phyloP scores from a whole-genome alignment of 305 asterid genomes.

The Coffea humblotiana region DNA sequence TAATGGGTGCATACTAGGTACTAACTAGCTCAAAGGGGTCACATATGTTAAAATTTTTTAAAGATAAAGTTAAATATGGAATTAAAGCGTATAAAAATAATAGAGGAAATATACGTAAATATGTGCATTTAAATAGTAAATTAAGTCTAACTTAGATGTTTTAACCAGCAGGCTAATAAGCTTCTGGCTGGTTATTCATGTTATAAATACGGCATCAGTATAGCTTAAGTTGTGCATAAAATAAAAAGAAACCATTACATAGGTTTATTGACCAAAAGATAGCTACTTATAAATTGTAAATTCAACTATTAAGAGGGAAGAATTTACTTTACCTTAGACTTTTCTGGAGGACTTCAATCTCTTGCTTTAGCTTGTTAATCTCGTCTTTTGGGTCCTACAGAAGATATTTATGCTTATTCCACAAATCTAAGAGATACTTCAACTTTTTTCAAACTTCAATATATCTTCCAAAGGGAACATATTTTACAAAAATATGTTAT shows the following conservation, averaged over 20 bases:
- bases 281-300: not conserved
- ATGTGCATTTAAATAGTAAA: too few relatives aligned
- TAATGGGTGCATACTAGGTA: too few relatives aligned
- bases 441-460: not conserved
- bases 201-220: not conserved
- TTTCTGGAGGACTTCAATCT: constrained; percentile 78
- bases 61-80: too few relatives aligned
- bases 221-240: not conserved
- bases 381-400: constrained; percentile 72
- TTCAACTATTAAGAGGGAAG: not conserved
- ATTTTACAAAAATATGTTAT: not conserved
- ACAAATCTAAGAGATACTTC: not conserved
- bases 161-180: too few relatives aligned
- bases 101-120: too few relatives aligned
- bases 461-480: not conserved
- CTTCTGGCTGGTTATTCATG: too few relatives aligned
- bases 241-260: not conserved
- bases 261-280: not conserved
- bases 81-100: too few relatives aligned
- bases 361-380: constrained; percentile 71
- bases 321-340: constrained; percentile 54
- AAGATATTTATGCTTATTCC: not conserved
- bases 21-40: too few relatives aligned
- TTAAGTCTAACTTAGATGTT: too few relatives aligned
- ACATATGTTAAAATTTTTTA: too few relatives aligned